A percentile compares a stretch with the other conserved stretches of the same genome.
These are phyloP conservation scores for Camelina laxa DNA, from an alignment of 345 rosid species.

Conservation along the genomic window DNA sequence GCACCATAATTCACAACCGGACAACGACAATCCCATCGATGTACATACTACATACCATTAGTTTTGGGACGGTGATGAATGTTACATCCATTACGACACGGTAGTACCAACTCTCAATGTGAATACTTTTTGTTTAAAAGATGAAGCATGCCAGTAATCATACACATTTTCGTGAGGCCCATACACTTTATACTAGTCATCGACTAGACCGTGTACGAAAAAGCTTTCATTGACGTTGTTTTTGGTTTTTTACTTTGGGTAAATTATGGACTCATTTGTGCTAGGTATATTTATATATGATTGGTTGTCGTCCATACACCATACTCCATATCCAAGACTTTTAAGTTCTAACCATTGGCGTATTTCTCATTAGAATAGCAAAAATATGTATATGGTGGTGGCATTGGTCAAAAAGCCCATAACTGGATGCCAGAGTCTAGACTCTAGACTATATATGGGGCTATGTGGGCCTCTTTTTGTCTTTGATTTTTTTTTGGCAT, in stretches of 20 bases:
- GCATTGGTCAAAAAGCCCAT: slow-evolving; percentile 1
- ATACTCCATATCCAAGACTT: no score
- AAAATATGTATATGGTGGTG: background rate
- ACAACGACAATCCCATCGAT: background rate
- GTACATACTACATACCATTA: background rate
- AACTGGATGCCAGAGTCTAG: background rate
- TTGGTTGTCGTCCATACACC: no score
- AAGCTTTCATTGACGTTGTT: no score
- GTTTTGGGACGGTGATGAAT: background rate
- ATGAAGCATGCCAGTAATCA: no score
- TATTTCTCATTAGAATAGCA: background rate
- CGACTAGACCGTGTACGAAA: no score
- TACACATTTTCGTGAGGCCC: no score
- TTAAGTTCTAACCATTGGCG: no score
- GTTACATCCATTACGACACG: background rate
- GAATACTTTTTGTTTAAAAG: no score
- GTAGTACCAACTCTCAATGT: background rate
- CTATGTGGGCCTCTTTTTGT: background rate
- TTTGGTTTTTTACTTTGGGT: no score
- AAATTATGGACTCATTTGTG: no score
- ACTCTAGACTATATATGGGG: background rate
- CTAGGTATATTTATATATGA: no score
- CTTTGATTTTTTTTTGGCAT: background rate
- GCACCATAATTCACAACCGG: background rate
- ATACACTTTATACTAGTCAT: no score